phyloP scores from a whole-genome alignment of 2,329 filamentous ascomycete genomes.

The Monosporascus cannonballus region DNA sequence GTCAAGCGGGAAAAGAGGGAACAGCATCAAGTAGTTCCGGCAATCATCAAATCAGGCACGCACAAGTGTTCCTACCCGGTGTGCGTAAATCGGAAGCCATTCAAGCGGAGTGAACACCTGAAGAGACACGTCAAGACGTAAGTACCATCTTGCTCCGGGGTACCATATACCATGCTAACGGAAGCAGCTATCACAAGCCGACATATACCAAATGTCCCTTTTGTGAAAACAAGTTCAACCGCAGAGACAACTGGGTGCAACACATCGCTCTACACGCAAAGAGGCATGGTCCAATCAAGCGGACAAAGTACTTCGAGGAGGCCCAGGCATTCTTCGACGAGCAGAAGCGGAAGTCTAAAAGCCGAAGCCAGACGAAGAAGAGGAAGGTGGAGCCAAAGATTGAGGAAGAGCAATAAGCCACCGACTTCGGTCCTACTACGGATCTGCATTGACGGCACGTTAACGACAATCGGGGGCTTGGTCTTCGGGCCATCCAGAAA shows the following conservation, averaged over 20 bases:
- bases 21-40: constrained; percentile 7
- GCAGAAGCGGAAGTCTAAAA: constrained; percentile 17
- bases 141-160: constrained; percentile 2
- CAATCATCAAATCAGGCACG: constrained; percentile 18
- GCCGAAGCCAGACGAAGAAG: constrained; percentile 17
- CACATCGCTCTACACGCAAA: constrained; percentile 33
- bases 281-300: constrained; percentile 22
- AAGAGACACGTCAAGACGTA: constrained; percentile 50
- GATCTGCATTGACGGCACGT: neutral
- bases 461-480: neutral
- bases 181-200: constrained; percentile 20
- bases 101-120: constrained; percentile 48
- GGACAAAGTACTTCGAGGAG: constrained; percentile 24
- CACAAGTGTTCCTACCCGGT: constrained; percentile 38
- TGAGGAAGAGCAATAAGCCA: constrained; percentile 5
- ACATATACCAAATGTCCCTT: constrained; percentile 15
- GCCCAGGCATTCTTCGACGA: constrained; percentile 19
- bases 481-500: neutral
- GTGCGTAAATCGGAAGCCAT: constrained; percentile 37
- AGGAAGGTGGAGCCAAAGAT: constrained; percentile 6
- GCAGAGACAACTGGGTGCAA: constrained; percentile 31
- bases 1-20: constrained; percentile 8
- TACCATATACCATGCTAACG: neutral
- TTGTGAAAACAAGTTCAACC: constrained; percentile 27
- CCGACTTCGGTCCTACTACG: neutral